Conservation (phyloP, 208 protist species). For the Trypanosoma rangeli region DNA sequence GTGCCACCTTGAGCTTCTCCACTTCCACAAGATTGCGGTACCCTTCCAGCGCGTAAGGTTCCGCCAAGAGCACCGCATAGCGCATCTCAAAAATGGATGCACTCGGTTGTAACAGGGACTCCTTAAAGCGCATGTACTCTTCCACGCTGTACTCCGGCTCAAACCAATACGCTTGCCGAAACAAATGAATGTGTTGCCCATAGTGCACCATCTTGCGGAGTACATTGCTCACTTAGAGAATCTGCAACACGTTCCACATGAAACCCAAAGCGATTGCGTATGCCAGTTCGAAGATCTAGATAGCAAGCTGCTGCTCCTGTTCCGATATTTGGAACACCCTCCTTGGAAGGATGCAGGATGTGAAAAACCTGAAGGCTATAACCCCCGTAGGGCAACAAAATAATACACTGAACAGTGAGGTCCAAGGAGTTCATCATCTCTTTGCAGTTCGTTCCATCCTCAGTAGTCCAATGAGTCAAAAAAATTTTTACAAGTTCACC, state of each 20-base stretch:
- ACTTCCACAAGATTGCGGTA: constrained; percentile 84
- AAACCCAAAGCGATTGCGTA: constrained; percentile 90
- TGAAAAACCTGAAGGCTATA: constrained; percentile 85
- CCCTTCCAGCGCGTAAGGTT: constrained; percentile 54
- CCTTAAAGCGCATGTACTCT: constrained; percentile 89
- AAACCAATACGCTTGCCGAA: constrained; percentile 89
- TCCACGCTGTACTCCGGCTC: constrained; percentile 89
- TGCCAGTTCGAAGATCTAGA: constrained; percentile 86
- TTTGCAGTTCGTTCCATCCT: constrained; percentile 49
- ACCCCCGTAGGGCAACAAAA: constrained; percentile 81
- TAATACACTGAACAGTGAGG: constrained; percentile 60
- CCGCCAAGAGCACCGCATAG: constrained; percentile 68
- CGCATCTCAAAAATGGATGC: constrained; percentile 86
- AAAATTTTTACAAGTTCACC: constrained; percentile 59
- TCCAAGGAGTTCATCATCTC: constrained; percentile 60
- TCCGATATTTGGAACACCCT: constrained; percentile 83
- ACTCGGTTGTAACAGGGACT: constrained; percentile 83
- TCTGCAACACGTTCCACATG: constrained; percentile 89
- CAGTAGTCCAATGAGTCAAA: constrained; percentile 68
- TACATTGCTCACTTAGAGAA: constrained; percentile 86
- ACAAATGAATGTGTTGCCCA: constrained; percentile 77
- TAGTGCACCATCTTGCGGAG: constrained; percentile 82
- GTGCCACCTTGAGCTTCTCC: constrained; percentile 86
- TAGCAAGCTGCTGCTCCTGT: constrained; percentile 75
- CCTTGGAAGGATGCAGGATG: constrained; percentile 66